Evolutionary conservation across 1,284 basidiomycete species (phyloP), one percentile per base, ranked within the genome.

Genomic region (Xerocomus cyaneibrunnescens): DNA sequence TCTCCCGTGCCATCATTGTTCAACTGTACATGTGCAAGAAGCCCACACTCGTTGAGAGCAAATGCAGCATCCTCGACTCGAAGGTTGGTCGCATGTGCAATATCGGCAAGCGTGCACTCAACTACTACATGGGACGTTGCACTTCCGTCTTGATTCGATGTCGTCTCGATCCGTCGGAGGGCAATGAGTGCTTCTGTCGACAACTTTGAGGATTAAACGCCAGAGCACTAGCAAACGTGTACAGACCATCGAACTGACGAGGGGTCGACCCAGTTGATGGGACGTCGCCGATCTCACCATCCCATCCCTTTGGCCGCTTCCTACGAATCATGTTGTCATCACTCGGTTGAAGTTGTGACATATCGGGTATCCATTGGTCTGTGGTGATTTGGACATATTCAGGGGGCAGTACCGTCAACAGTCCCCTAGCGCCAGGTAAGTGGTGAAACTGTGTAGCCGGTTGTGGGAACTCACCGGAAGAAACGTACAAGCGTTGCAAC

Each of bases 21-120:
- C 39, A 23, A 23, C 38, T 51, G 59, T 45, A 72, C 71, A 36
- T 75, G 71, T 45, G 70, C 72, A 17, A 97, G 75, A 50, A 98
- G 73, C 16, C 94, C 93, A 48, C 89, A 87, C 66, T 97, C 93
- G 49, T 89, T 85, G 49, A 98, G 72, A 1, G 94, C 89, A 67
- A 94, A 92, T 1, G 92, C 87, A 0, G 87, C 83, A 65, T 98
- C 95, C 57, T 98, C 94, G 0, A 84, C 69, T 2, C 92, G 80
- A 48, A 98, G 72, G 68, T 91, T 86, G 37, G 92, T 93, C 13
- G 89, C 89, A 12, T 77, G 75, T 4, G 92, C 85, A 51, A 98
- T 81, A 30, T 90, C 83, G 13, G 74, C 74, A 16, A 94, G 76
- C 12, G 86, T 84, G 61, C 88, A 87, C 19, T 72, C 73, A 14